Percentiles rank a stretch among this genome's conserved stretches.
Conservation (phyloP, 768 basidiomycete genomes). For the Pluteus cervinus region DNA sequence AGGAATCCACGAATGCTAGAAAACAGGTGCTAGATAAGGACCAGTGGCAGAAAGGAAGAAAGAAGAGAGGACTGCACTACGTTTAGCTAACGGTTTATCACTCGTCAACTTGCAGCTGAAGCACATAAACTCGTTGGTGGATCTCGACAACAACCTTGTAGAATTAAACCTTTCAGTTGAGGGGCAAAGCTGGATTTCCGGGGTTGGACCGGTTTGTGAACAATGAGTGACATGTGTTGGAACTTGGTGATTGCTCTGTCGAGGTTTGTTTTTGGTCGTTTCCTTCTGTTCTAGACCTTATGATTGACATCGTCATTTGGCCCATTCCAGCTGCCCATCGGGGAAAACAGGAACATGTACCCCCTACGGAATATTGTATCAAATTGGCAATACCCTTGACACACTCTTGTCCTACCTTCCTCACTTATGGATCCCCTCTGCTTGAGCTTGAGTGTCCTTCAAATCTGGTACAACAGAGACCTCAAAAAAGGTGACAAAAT, state of each 20-base stretch:
- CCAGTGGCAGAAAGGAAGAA: slow-evolving; percentile 47
- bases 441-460: slow-evolving; percentile 64
- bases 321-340: slow-evolving; percentile 57
- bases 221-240: slow-evolving; percentile 55
- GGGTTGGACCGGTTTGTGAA: slow-evolving; percentile 69
- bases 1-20: slow-evolving; percentile 36
- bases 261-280: slow-evolving; percentile 72
- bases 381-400: slow-evolving; percentile 74
- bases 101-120: slow-evolving; percentile 63
- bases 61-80: slow-evolving; percentile 34
- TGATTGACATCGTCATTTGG: slow-evolving; percentile 2
- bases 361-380: slow-evolving; percentile 66
- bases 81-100: slow-evolving; percentile 67
- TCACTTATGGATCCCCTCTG: slow-evolving; percentile 72
- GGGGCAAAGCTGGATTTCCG: slow-evolving; percentile 53
- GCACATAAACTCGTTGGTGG: slow-evolving; percentile 45
- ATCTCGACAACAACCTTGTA: slow-evolving; percentile 21
- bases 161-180: slow-evolving; percentile 45
- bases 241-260: slow-evolving; percentile 64
- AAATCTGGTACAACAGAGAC: slow-evolving; percentile 54
- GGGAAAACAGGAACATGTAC: slow-evolving; percentile 75
- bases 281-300: slow-evolving; percentile 18
- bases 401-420: slow-evolving; percentile 69
- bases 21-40: slow-evolving; percentile 56
- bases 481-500: slow-evolving; percentile 74